Evolutionary conservation across 2,329 filamentous ascomycete species (phyloP).

Genomic region (Xylariaceae sp.): DNA sequence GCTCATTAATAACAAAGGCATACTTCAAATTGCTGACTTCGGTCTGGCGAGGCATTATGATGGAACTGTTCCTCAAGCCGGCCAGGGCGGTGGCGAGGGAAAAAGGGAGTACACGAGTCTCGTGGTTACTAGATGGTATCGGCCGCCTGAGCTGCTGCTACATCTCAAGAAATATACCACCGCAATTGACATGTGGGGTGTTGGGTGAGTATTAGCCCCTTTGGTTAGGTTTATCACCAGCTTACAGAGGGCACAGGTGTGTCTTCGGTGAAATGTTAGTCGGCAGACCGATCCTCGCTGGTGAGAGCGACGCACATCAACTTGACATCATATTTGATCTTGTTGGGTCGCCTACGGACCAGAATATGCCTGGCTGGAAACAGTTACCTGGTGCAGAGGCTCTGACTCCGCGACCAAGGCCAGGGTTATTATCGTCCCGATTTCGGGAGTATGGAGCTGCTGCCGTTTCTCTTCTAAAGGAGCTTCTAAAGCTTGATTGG

Average conservation of each 20-base stretch:
- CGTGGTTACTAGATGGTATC: constrained; percentile 96
- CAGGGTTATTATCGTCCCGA: constrained; percentile 70
- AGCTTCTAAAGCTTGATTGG: constrained; percentile 90
- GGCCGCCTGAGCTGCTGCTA: constrained; percentile 89
- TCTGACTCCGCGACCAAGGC: constrained; percentile 65
- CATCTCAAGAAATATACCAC: constrained; percentile 92
- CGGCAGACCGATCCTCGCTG: constrained; percentile 88
- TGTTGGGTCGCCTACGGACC: constrained; percentile 86
- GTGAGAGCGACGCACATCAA: constrained; percentile 87
- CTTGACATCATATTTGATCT: constrained; percentile 93
- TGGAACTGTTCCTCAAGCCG: constrained; percentile 76
- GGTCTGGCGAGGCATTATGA: constrained; percentile 94
- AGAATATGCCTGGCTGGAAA: constrained; percentile 92
- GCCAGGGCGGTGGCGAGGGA: constrained; percentile 82
- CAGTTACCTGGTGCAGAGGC: constrained; percentile 80
- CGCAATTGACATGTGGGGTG: constrained; percentile 97
- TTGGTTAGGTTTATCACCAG: constrained; percentile 4
- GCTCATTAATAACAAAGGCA: constrained; percentile 90
- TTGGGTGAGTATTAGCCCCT: constrained; percentile 68
- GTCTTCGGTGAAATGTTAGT: constrained; percentile 98
- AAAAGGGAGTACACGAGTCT: constrained; percentile 92
- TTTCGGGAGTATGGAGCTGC: constrained; percentile 77
- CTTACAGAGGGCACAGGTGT: constrained; percentile 62
- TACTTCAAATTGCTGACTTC: constrained; percentile 97
- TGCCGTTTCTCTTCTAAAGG: constrained; percentile 79